Percentiles rank a stretch among this genome's conserved stretches.
phyloP scores from a whole-genome alignment of 2,329 filamentous ascomycete species.

The Cladosporium sp. region DNA sequence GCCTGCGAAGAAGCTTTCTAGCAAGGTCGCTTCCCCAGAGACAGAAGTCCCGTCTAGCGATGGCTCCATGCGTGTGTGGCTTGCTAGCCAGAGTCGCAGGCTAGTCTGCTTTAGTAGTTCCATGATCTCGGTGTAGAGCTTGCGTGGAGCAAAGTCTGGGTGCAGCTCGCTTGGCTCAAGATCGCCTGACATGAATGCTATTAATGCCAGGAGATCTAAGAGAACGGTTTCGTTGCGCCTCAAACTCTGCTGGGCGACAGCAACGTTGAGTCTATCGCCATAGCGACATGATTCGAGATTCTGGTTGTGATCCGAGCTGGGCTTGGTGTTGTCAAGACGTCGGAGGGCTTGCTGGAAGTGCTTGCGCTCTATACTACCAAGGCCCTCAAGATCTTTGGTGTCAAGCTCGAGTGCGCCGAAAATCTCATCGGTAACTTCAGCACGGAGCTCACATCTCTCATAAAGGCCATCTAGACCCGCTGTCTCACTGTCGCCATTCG shows the following conservation, averaged over 20 bases:
- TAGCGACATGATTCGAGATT: conserved; percentile 57
- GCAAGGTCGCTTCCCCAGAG: conserved; percentile 26
- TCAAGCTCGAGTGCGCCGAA: conserved; percentile 65
- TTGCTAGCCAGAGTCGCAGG: conserved; percentile 65
- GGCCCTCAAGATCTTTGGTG: conserved; percentile 62
- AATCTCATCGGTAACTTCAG: conserved; percentile 77
- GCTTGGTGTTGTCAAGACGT: conserved; percentile 47
- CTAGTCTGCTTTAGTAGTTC: conserved; percentile 69
- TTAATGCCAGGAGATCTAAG: conserved; percentile 75
- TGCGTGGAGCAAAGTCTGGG: conserved; percentile 57
- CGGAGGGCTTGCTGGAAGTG: conserved; percentile 38
- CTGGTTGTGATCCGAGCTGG: conserved; percentile 30
- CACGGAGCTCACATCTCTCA: conserved; percentile 71
- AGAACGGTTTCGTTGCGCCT: conserved; percentile 69
- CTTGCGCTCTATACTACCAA: conserved; percentile 39
- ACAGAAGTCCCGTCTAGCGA: background rate
- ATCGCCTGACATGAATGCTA: conserved; percentile 83
- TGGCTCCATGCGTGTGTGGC: conserved; percentile 46
- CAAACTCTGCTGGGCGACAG: conserved; percentile 74
- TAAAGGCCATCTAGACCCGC: conserved; percentile 76
- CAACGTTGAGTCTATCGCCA: conserved; percentile 69
- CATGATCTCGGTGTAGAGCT: conserved; percentile 66
- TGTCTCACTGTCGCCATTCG: conserved; percentile 24
- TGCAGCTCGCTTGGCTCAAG: conserved; percentile 69
- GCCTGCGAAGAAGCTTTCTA: conserved; percentile 38